These are phyloP conservation scores for Tricholoma sp. DNA, from an alignment of 768 basidiomycete species.

Conservation along the genomic window DNA sequence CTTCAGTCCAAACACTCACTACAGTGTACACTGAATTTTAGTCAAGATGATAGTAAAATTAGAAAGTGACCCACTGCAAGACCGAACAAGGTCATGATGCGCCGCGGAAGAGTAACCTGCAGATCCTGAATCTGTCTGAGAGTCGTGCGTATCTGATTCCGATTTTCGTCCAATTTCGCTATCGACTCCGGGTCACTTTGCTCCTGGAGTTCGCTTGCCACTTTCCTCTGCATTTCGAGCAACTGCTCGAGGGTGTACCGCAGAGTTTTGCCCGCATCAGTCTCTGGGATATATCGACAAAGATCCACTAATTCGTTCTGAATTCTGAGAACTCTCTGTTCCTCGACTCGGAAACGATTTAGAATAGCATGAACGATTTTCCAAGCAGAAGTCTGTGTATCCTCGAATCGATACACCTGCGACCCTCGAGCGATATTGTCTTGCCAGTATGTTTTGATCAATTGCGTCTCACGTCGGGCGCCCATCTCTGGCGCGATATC, in stretches of 20 bases:
- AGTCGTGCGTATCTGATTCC: too few species aligned
- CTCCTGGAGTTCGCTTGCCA: neutral
- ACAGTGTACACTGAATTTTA: too few species aligned
- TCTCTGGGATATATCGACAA: constrained; percentile 8
- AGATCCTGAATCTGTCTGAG: too few species aligned
- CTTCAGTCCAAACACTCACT: too few species aligned
- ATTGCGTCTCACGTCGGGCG: neutral
- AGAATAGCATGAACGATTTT: neutral
- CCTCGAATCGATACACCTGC: neutral
- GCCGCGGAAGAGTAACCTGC: too few species aligned
- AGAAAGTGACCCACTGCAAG: too few species aligned
- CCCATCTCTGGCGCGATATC: neutral
- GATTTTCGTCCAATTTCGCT: neutral
- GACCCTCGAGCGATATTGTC: constrained; percentile 5
- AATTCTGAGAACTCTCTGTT: constrained; percentile 5
- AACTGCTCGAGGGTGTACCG: constrained; percentile 11
- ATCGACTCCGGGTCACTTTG: neutral
- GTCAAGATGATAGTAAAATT: too few species aligned
- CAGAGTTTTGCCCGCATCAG: constrained; percentile 12
- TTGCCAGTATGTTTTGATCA: constrained; percentile 5
- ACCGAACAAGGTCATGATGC: too few species aligned
- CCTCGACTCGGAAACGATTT: neutral
- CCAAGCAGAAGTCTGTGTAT: neutral
- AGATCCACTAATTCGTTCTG: constrained; percentile 12
- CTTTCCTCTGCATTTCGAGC: constrained; percentile 6